A percentile compares a stretch with the other conserved stretches of the same genome.
These are phyloP conservation scores for Picea engelmannii DNA, from an alignment of 83 land plant genomes.

Conservation along the genomic window DNA sequence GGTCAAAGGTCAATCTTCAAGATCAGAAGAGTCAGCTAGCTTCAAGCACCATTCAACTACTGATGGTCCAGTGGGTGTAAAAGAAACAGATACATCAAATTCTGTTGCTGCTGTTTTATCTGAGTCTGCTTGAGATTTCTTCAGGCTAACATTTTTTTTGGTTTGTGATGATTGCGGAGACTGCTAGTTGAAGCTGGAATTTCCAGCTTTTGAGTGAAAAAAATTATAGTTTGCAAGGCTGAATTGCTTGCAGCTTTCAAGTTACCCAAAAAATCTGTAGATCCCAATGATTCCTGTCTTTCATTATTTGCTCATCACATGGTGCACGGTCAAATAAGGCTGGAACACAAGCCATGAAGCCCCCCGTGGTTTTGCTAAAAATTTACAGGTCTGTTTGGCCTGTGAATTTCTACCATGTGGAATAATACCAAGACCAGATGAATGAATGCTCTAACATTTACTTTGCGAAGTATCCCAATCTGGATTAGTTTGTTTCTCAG, in stretches of 20 bases:
- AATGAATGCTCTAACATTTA: slow-evolving; percentile 15
- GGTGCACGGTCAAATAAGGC: slow-evolving; percentile 10
- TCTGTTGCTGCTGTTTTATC: slow-evolving; percentile 12
- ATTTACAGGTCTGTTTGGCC: slow-evolving; percentile 12
- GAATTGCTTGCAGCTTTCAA: slow-evolving; percentile 1
- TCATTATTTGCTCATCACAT: slow-evolving; percentile 12
- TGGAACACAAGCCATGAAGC: slow-evolving; percentile 11
- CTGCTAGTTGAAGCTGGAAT: slow-evolving; percentile 17
- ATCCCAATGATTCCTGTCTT: slow-evolving; percentile 15
- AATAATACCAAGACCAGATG: slow-evolving; percentile 15
- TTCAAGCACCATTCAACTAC: neutral
- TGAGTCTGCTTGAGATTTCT: slow-evolving; percentile 10
- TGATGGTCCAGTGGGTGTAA: slow-evolving; percentile 2
- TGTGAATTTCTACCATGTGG: slow-evolving; percentile 13
- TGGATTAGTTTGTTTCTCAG: slow-evolving; percentile 14
- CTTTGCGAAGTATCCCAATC: slow-evolving; percentile 11
- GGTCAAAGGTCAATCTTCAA: neutral
- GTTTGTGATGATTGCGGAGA: slow-evolving; percentile 14
- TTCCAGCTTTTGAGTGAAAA: slow-evolving; percentile 13
- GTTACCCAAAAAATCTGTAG: neutral
- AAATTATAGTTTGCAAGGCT: slow-evolving; percentile 12
- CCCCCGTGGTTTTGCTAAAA: slow-evolving; percentile 7
- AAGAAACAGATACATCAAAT: slow-evolving; percentile 1
- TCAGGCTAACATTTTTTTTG: slow-evolving; percentile 17
- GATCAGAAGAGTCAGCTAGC: neutral